Percentiles rank a stretch among this genome's conserved stretches.
Conservation (phyloP, 2,329 filamentous ascomycete species). For the Lachnellula hyalina region DNA sequence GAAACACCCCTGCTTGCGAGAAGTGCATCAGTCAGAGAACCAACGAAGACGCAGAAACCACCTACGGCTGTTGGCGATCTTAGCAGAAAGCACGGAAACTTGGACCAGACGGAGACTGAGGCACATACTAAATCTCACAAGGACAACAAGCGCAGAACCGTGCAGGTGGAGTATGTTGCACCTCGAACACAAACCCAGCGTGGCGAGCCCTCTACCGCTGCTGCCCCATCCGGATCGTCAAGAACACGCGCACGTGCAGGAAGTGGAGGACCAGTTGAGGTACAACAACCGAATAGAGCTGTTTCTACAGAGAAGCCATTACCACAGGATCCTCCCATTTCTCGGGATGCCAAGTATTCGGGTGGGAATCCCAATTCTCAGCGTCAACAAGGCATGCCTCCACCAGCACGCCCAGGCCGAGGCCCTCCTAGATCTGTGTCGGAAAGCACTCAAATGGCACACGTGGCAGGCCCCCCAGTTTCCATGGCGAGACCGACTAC, state of each 20-base stretch:
- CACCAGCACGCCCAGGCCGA: slow-evolving; percentile 41
- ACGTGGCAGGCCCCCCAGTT: slow-evolving; percentile 40
- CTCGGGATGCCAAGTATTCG: slow-evolving; percentile 45
- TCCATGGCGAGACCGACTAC: slow-evolving; percentile 64
- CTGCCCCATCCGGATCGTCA: slow-evolving; percentile 29
- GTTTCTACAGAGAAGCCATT: slow-evolving; percentile 52
- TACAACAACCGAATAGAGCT: slow-evolving; percentile 31
- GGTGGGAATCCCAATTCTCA: slow-evolving; percentile 31
- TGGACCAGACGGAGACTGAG: slow-evolving; percentile 60
- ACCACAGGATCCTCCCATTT: slow-evolving; percentile 50
- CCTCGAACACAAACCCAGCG: slow-evolving; percentile 81
- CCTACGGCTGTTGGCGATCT: slow-evolving; percentile 55
- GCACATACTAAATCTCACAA: slow-evolving; percentile 61
- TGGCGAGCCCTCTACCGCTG: slow-evolving; percentile 37
- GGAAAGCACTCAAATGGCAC: slow-evolving; percentile 48
- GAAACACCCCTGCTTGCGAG: slow-evolving; percentile 65
- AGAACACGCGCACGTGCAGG: slow-evolving; percentile 50
- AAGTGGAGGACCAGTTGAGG: slow-evolving; percentile 47
- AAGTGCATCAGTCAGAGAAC: slow-evolving; percentile 88
- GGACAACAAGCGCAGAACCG: slow-evolving; percentile 87
- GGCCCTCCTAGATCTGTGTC: slow-evolving; percentile 49
- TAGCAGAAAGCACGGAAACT: slow-evolving; percentile 66
- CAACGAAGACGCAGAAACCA: slow-evolving; percentile 61
- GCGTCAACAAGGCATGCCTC: slow-evolving; percentile 38
- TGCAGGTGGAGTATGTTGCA: slow-evolving; percentile 96